Conservation (phyloP, 2,329 filamentous ascomycete species). For the Pseudopithomyces maydicus region DNA sequence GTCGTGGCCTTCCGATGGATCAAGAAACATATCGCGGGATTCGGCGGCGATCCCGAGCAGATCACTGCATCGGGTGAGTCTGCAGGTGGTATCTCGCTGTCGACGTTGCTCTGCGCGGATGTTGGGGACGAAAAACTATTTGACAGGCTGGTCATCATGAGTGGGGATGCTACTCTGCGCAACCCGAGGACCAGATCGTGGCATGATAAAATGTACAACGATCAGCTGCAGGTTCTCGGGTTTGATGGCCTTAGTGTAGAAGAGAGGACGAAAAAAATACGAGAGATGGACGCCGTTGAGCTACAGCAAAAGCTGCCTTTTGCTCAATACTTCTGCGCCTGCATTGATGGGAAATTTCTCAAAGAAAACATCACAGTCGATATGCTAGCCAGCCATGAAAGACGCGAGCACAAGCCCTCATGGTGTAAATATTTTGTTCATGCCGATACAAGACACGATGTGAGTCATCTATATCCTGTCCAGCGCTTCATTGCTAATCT, state of each 20-base stretch:
- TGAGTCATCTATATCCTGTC: conserved; percentile 24
- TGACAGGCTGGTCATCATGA: conserved; percentile 36
- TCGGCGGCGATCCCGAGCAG: conserved; percentile 46
- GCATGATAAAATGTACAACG: conserved; percentile 32
- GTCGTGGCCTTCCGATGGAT: conserved; percentile 45
- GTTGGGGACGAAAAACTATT: conserved; percentile 29
- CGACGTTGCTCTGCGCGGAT: conserved; percentile 32
- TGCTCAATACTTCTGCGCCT: conserved; percentile 30
- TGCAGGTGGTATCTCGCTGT: conserved; percentile 49
- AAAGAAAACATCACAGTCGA: conserved; percentile 22
- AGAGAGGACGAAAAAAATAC: conserved; percentile 19
- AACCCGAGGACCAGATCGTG: conserved; percentile 31
- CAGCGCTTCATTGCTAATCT: conserved; percentile 12
- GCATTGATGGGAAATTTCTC: conserved; percentile 30
- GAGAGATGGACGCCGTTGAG: conserved; percentile 23
- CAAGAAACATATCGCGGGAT: conserved; percentile 43
- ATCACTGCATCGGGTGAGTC: conserved; percentile 53
- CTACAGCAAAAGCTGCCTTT: conserved; percentile 28
- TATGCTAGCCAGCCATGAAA: conserved; percentile 19
- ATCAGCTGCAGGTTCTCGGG: conserved; percentile 27
- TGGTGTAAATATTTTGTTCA: conserved; percentile 56
- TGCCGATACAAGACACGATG: conserved; percentile 55
- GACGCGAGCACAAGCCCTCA: conserved; percentile 40
- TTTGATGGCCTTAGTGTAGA: conserved; percentile 14
- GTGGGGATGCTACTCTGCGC: conserved; percentile 34